phyloP scores from a whole-genome alignment of 169 alveolate genomes.

The Plasmodium adleri region DNA sequence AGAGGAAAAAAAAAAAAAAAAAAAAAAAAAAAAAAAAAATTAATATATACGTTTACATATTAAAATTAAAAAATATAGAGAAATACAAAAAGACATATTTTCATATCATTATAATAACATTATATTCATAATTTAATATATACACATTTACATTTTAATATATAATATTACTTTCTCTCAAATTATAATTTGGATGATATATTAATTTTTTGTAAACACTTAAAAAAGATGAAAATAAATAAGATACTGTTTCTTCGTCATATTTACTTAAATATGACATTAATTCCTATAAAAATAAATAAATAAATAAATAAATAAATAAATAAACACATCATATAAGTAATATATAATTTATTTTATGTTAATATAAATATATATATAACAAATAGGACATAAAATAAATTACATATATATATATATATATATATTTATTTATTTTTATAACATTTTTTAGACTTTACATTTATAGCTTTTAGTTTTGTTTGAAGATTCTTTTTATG shows the following conservation, averaged over 20 bases:
- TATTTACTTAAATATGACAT: conserved; percentile 9
- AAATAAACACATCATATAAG: not conserved
- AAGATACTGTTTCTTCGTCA: conserved; percentile 19
- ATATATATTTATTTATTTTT: not conserved
- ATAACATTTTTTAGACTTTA: not conserved
- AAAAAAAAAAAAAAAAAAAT: not conserved
- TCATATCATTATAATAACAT: not conserved
- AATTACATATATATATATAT: not conserved
- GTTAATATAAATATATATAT: not conserved
- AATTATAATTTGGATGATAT: conserved; percentile 39
- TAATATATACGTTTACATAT: not conserved
- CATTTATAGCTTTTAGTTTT: conserved; percentile 55
- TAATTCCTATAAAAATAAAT: conserved; percentile 24
- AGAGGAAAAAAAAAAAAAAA: not conserved
- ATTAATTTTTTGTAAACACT: conserved; percentile 65
- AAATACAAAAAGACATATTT: not conserved
- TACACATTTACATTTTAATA: not conserved
- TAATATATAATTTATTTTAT: no score
- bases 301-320: not conserved
- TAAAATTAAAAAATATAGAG: not conserved
- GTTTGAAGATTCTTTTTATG: conserved; percentile 64
- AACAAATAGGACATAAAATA: not conserved
- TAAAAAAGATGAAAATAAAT: conserved; percentile 35
- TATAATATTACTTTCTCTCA: conserved; percentile 49
- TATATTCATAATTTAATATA: not conserved